Evolutionary conservation across 805 yeast genomes (phyloP), one percentile per base, ranked within the genome.

Genomic region (Nakazawaea wyomingensis): DNA sequence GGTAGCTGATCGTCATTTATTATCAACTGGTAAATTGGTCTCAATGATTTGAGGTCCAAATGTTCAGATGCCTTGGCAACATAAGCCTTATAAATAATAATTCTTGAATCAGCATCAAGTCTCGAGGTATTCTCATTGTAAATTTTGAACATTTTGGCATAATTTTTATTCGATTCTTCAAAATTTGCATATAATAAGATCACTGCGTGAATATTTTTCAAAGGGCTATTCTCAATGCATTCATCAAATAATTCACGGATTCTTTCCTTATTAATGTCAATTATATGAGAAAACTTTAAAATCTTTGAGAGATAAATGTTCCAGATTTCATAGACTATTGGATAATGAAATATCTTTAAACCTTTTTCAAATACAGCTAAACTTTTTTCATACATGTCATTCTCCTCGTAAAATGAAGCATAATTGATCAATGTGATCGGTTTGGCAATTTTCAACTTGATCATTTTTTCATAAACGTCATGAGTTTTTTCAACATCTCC

Each of bases 221-320:
- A 16, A 0, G 85, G 83, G 48, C 85, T 69, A 1, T 57, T 65
- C 4, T 64, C 66, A 4, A 85, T 51, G 4, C 88, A 74, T 34
- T 78, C 77, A 37, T 87, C 96, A 62, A 85, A 89, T 13, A 84
- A 54, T 45, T 85, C 95, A 29, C 96, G 65, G 5, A 85, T 61
- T 48, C 82, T 61, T 49, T 82, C 88, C 2, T 64, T 44, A 2
- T 67, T 60, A 18, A 73, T 48, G 9, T 62, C 50, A 11, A 58
- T 51, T 26, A 66, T 47, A 33, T 63, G 66, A 1, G 44, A 29
- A 19, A 48, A 47, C 40, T 56, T 52, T 3, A 81, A 49, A 0
- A 78, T 71, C 43, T 74, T 78, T 0, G 72, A 60, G 26, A 89
- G 56, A 57, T 88, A 90, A 8, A 74, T 63, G 41, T 72, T 76